Percentiles rank a stretch among this genome's conserved stretches.
Conservation (phyloP, 129 eudicot species). For the Helichrysum umbraculigerum region DNA sequence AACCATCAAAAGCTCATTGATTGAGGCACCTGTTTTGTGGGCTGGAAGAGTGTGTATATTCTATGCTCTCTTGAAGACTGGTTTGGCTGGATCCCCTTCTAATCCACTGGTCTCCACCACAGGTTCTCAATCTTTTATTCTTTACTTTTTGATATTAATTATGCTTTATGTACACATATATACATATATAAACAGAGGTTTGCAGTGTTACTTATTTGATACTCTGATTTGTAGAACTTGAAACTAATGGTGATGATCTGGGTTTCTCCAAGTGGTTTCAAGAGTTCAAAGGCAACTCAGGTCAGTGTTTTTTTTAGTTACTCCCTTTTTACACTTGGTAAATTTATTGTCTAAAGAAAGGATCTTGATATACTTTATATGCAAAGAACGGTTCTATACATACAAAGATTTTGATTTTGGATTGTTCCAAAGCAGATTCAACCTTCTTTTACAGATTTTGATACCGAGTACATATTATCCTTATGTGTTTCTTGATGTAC, state of each 20-base stretch:
- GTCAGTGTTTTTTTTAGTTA: constrained; percentile 32
- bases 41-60: constrained; percentile 85
- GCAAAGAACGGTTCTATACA: background rate
- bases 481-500: background rate
- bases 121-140: constrained; percentile 36
- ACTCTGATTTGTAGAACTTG: constrained; percentile 40
- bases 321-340: background rate
- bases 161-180: background rate
- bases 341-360: background rate
- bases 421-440: background rate
- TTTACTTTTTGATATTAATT: background rate
- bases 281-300: constrained; percentile 69
- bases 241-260: constrained; percentile 66
- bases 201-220: background rate
- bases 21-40: constrained; percentile 83
- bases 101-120: constrained; percentile 72
- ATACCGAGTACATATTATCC: background rate
- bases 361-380: background rate
- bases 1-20: constrained; percentile 45
- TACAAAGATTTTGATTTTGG: background rate
- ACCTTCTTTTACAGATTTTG: background rate
- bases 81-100: constrained; percentile 91
- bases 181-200: background rate
- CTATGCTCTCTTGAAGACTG: constrained; percentile 89
- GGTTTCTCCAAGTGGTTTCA: constrained; percentile 91